Base-by-base conservation (phyloP, 345 rosid species). In the Corymbia maculata region DNA sequence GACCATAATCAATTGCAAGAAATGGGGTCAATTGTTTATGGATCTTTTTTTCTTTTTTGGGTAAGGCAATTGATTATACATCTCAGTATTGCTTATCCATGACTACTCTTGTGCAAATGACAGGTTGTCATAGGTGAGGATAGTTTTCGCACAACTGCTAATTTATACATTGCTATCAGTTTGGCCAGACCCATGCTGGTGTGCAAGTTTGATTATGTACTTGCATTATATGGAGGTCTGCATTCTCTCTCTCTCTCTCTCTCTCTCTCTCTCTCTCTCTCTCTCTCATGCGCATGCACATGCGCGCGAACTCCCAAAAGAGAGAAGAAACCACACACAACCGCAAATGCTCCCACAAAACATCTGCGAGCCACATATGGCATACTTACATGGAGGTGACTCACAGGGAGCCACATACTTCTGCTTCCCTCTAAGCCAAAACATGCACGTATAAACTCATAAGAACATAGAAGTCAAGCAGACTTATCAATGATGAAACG, bases 41-140 rank as follows among this genome's bases (percentile, higher is more conserved):
- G 10, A 9, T 75, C 7, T 22, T 87, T 28, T 24, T 50, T 47
- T 61, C 61, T 28, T 45, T 53, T 52, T 52, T 52, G 12, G 84
- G 7, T 19, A 3, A 9, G 51, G 50, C 51, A 13, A 16, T 87
- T 51, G 14, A 51, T 66, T 28, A 28, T 87, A 15, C 52, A 28
- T 64, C 17, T 10, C 22, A 16, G 21, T 47, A 36, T 88, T 75
- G 49, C 49, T 75, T 9, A 36, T 36, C 13, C 82, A n/a, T 64
- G 75, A 13, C 49, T 19, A 75, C 19, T 42, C 49, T 75, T 75
- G 84, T 75, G 84, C 84, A 42, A 75, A 88, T 86, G 88, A 88
- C 92, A 98, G 99, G 96, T 94, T 52, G 87, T 96, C 30, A 87
- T 97, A 64, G 93, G 95, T 2, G 96, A 95, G 85, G 99, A 96